These are phyloP conservation scores for Neopestalotiopsis sp. DNA, from an alignment of 2,329 filamentous ascomycete genomes.

Conservation along the genomic window DNA sequence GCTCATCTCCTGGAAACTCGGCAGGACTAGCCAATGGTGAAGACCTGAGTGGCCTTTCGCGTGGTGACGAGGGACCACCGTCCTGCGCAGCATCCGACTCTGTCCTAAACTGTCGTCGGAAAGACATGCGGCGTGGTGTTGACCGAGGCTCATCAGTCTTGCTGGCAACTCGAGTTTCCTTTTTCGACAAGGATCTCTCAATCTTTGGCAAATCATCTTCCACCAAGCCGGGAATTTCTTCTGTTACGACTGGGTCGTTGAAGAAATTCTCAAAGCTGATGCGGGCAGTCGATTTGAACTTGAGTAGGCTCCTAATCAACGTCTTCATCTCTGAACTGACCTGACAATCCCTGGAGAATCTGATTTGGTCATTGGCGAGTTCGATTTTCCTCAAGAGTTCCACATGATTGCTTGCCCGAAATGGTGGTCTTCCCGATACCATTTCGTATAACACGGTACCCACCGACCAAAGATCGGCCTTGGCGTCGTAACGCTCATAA, in stretches of 20 bases:
- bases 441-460: conserved; percentile 96
- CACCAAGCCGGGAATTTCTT: conserved; percentile 79
- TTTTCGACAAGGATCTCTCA: conserved; percentile 36
- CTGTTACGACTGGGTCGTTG: conserved; percentile 71
- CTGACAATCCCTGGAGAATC: conserved; percentile 75
- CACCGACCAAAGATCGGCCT: conserved; percentile 96
- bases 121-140: conserved; percentile 41
- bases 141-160: conserved; percentile 36
- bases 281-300: conserved; percentile 83
- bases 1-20: conserved; percentile 39
- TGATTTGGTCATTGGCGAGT: conserved; percentile 82
- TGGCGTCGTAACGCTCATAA: conserved; percentile 97
- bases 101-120: conserved; percentile 44
- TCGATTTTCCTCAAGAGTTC: conserved; percentile 93
- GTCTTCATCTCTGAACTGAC: conserved; percentile 79
- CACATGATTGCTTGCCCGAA: conserved; percentile 91
- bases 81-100: conserved; percentile 44
- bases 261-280: conserved; percentile 90
- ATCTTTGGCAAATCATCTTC: conserved; percentile 71
- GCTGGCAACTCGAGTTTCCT: conserved; percentile 39
- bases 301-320: conserved; percentile 80
- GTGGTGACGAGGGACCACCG: conserved; percentile 43
- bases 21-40: conserved; percentile 50
- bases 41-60: conserved; percentile 45
- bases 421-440: conserved; percentile 88